phyloP scores from a whole-genome alignment of 768 basidiomycete species.

The Mycena rosella region DNA sequence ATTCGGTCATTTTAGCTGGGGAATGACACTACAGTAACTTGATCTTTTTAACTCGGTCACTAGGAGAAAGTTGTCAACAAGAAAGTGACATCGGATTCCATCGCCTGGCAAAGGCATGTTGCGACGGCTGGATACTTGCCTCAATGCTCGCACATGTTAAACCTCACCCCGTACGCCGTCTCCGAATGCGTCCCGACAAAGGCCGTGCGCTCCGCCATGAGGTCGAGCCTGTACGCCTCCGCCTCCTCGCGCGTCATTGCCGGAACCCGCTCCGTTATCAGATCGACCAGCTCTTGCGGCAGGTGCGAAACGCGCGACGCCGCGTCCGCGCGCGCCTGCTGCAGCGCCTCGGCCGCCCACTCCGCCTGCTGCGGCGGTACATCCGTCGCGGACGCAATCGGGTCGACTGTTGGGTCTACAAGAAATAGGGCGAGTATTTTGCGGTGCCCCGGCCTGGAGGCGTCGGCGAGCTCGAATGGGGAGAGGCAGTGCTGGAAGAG shows the following conservation, averaged over 20 bases:
- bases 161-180: not conserved
- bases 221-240: slow-evolving; percentile 25
- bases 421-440: slow-evolving; percentile 56
- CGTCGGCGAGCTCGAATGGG: slow-evolving; percentile 50
- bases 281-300: slow-evolving; percentile 25
- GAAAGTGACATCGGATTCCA: too few species aligned
- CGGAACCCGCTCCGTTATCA: not conserved
- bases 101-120: too few species aligned
- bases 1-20: too few species aligned
- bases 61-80: too few species aligned
- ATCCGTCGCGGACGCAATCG: slow-evolving; percentile 45
- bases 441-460: slow-evolving; percentile 49
- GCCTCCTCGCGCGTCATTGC: slow-evolving; percentile 27
- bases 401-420: slow-evolving; percentile 47
- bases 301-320: slow-evolving; percentile 4
- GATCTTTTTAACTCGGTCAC: too few species aligned
- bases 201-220: slow-evolving; percentile 39
- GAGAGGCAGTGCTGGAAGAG: slow-evolving; percentile 52
- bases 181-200: slow-evolving; percentile 14
- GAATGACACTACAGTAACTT: too few species aligned
- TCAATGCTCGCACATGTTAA: slow-evolving; percentile 18
- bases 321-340: slow-evolving; percentile 11
- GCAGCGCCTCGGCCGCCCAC: slow-evolving; percentile 40
- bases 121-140: too few species aligned
- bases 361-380: slow-evolving; percentile 49